Percentiles rank a stretch among this genome's conserved stretches.
Conservation (phyloP, 371 early-diverging fungal species). For the Mucor lusitanicus region DNA sequence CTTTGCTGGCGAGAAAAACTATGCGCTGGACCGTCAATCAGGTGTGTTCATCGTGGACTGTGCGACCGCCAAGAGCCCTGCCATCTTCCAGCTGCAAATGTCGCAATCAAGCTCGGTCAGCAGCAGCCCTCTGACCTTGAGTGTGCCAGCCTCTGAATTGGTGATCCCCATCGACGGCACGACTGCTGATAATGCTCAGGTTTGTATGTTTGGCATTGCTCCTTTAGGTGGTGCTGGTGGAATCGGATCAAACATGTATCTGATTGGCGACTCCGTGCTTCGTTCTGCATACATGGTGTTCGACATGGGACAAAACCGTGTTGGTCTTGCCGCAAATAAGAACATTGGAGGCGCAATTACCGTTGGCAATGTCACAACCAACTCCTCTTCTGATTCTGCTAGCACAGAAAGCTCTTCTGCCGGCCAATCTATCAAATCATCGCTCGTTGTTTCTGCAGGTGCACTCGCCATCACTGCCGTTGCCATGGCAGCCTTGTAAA, state of each 20-base stretch:
- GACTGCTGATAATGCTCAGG: constrained; percentile 22
- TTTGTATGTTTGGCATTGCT: constrained; percentile 52
- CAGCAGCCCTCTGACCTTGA: constrained; percentile 22
- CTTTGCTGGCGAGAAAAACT: constrained; percentile 29
- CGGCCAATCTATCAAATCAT: not conserved
- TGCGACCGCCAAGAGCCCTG: constrained; percentile 21
- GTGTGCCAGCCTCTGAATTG: constrained; percentile 38
- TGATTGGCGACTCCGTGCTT: constrained; percentile 49
- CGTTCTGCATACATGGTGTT: constrained; percentile 50
- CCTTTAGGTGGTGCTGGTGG: constrained; percentile 30
- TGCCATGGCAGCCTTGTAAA: not conserved
- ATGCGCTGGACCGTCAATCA: constrained; percentile 32
- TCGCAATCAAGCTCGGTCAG: constrained; percentile 20
- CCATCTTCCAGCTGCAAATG: constrained; percentile 36
- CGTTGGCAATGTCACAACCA: not conserved
- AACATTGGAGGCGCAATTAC: constrained; percentile 35
- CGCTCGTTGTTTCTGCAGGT: not conserved
- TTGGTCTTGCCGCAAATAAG: constrained; percentile 48
- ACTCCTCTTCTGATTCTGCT: not conserved
- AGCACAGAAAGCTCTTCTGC: not conserved
- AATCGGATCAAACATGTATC: constrained; percentile 37
- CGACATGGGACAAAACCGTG: constrained; percentile 47
- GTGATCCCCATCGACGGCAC: constrained; percentile 42
- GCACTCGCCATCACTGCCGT: not conserved
- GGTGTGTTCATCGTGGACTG: constrained; percentile 45